Base-by-base conservation (phyloP, 805 yeast species). In the Helenozyma rhizophorensis region DNA sequence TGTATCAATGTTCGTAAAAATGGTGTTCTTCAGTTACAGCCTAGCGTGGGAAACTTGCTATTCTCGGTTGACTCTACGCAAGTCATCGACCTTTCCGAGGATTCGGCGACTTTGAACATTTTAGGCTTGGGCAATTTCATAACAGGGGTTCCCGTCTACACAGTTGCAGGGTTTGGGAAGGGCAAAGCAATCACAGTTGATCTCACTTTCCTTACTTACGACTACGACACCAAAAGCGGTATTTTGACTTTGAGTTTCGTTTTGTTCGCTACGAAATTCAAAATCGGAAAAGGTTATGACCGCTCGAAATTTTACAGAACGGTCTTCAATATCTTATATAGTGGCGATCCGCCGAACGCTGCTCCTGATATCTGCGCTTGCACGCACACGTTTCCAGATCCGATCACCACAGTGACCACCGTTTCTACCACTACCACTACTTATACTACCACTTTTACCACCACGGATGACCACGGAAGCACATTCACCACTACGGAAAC, bases 1-100 rank as follows among this genome's bases (percentile, higher is more conserved):
- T 57, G 62, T 45, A 37, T 51, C 15, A 21, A 29, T 10, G 25
- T 28, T 12, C 21, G 25, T 14, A 12, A 9, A 1, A 9, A 15
- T 14, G n/a, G 31, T 4, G 17, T 7, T 8, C 10, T 32, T 9
- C 27, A 14, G 16, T 22, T 21, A 12, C 19, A 26, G 27, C 14
- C 30, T 9, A 27, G 27, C 9, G 32, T 30, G 10, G 28, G 25
- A 3, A 5, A 17, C 9, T 3, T 21, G 14, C 30, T 14, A 7
- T 33, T 23, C 23, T 25, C 36, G 9, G 30, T 37, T 11, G 18
- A 19, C 21, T 14, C 4, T 2, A 12, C 14, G 2, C 27, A 27
- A 14, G 24, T 32, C 3, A 27, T 33, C 23, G 27, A 33, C 16
- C 28, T 33, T n/a, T 12, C 32, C 12, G 17, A n/a, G 10, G 15